Evolutionary conservation across 495 filamentous ascomycete genomes (phyloP).

Genomic region (Trichocladium antarcticum): DNA sequence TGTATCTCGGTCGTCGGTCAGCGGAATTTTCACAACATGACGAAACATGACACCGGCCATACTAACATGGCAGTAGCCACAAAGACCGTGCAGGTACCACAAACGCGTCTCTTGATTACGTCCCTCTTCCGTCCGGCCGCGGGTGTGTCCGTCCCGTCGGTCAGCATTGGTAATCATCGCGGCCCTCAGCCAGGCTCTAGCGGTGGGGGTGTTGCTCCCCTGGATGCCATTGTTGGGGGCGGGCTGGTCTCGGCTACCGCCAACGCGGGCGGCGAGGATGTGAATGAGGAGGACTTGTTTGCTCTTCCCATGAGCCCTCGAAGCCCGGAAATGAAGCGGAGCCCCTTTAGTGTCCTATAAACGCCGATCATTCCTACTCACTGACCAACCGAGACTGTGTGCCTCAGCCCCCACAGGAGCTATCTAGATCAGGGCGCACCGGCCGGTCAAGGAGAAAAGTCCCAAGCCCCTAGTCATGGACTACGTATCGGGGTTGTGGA

Average conservation of each 20-base stretch:
- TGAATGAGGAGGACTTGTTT: constrained; percentile 64
- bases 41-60: too few relatives aligned
- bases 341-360: constrained; percentile 51
- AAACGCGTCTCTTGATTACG: constrained; percentile 4
- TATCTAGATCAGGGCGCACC: too few relatives aligned
- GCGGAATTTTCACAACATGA: too few relatives aligned
- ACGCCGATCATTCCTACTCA: background rate
- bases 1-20: too few relatives aligned
- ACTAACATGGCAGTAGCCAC: constrained; percentile 11
- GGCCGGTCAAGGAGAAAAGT: too few relatives aligned
- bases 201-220: constrained; percentile 25
- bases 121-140: background rate
- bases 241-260: constrained; percentile 21
- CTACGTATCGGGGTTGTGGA: too few relatives aligned
- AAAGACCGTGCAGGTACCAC: constrained; percentile 10
- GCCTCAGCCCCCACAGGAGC: background rate
- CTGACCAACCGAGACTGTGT: background rate
- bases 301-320: constrained; percentile 70
- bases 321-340: constrained; percentile 65
- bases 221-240: constrained; percentile 38
- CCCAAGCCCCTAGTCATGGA: too few relatives aligned
- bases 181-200: background rate
- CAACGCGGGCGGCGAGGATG: constrained; percentile 13
- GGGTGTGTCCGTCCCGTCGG: background rate
- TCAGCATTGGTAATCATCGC: background rate